Evolutionary conservation across 805 yeast genomes (phyloP), one percentile per base, ranked within the genome.

Genomic region (Kregervanrija delftensis): DNA sequence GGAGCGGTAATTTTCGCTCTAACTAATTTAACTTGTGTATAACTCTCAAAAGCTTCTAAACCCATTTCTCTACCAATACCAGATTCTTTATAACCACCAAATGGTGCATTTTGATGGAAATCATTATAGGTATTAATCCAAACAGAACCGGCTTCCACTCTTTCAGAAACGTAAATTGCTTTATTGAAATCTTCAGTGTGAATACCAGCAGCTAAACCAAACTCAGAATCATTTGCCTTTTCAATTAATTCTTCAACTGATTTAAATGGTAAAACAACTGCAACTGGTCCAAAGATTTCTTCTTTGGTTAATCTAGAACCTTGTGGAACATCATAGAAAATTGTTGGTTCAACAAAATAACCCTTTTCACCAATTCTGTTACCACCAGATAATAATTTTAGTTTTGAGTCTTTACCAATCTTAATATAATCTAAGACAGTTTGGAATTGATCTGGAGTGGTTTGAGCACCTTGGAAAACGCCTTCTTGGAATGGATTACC

Each of bases 11-110:
- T 48, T 40, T 54, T 64, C 33, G 61, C 58, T 77, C 93, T 81
- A 49, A 84, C 84, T 52, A 87, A 86, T 69, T 83, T 84, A 51
- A 72, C 73, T 66, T 83, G 88, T 47, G 84, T 77, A 73, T 83
- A 84, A 70, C 79, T 78, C 53, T 81, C 87, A 53, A 82, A 74
- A 42, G 84, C 88, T 61, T 83, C 89, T 39, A 66, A 66, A 67
- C 93, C 93, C 90, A 84, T 81, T 72, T 84, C 93, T 73, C 87
- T 81, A 64, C 93, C 93, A 63, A 83, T 75, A 65, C 91, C 91
- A 50, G 86, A 79, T 68, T 81, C 82, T 60, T 81, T 81, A 71
- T 68, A 82, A 60, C 91, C 91, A 64, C 91, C 91, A 60, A 84
- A 84, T 68, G 91, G 90, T 63, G 82, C 84, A 63, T 73, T 69